Percentiles rank a stretch among this genome's conserved stretches.
These are phyloP conservation scores for Pilaira anomala DNA, from an alignment of 192 early-diverging fungal species.

Conservation along the genomic window DNA sequence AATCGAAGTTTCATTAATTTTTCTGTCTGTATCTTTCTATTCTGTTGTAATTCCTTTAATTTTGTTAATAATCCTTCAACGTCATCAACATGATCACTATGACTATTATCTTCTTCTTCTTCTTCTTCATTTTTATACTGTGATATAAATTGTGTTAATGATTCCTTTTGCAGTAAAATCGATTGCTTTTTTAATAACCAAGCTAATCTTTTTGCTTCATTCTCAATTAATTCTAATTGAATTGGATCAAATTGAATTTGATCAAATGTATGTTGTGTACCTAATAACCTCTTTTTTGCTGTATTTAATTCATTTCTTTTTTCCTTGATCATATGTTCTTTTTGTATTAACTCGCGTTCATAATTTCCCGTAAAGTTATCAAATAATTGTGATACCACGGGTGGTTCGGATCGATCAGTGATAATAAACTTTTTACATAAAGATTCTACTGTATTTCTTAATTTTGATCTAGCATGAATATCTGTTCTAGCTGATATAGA, in stretches of 20 bases:
- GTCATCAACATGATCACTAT: slow-evolving; percentile 35
- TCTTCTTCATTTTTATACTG: slow-evolving; percentile 18
- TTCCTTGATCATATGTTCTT: slow-evolving; percentile 41
- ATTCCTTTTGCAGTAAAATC: slow-evolving; percentile 35
- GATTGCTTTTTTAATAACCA: slow-evolving; percentile 31
- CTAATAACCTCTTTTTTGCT: slow-evolving; percentile 34
- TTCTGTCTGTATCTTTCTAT: slow-evolving; percentile 33
- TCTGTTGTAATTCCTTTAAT: slow-evolving; percentile 23
- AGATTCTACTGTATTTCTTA: slow-evolving; percentile 18
- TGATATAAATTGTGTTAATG: slow-evolving; percentile 25
- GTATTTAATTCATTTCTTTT: slow-evolving; percentile 33
- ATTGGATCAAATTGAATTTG: slow-evolving; percentile 28
- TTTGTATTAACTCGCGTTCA: slow-evolving; percentile 41
- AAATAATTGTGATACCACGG: slow-evolving; percentile 40
- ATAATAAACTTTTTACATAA: slow-evolving; percentile 7
- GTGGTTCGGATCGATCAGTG: neutral
- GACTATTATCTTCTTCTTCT: slow-evolving; percentile 29
- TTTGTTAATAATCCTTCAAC: slow-evolving; percentile 19
- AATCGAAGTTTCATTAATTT: slow-evolving; percentile 44
- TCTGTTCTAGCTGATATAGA: neutral
- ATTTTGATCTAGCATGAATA: neutral
- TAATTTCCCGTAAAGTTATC: slow-evolving; percentile 43
- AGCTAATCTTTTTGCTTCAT: slow-evolving; percentile 26
- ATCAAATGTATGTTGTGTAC: slow-evolving; percentile 27
- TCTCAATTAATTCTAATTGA: slow-evolving; percentile 27